A percentile compares a stretch with the other conserved stretches of the same genome.
Evolutionary conservation across 176 grass and related monocot genomes (phyloP).

Genomic region (Stipa capillata): DNA sequence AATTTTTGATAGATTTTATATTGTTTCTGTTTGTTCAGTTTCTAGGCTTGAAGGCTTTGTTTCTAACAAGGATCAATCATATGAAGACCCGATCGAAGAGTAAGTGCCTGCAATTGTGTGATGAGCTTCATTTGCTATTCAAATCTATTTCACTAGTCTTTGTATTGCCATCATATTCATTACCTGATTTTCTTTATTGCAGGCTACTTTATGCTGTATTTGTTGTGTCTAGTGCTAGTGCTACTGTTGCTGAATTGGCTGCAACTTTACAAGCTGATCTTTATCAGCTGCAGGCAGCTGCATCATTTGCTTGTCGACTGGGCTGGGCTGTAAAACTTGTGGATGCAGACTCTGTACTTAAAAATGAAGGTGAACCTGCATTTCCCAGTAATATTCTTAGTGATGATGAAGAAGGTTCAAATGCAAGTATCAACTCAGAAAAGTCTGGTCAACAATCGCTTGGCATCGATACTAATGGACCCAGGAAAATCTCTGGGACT

Average conservation of each 20-base stretch:
- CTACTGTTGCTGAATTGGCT: conserved; percentile 93
- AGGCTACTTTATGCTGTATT: conserved; percentile 97
- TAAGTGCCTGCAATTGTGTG: conserved; percentile 38
- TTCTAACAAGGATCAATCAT: conserved; percentile 95
- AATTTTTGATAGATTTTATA: neutral
- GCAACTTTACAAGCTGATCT: conserved; percentile 88
- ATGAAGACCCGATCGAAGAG: conserved; percentile 99
- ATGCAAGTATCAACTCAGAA: conserved; percentile 80
- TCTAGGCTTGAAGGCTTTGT: conserved; percentile 96
- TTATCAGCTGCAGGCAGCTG: conserved; percentile 79
- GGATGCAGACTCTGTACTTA: conserved; percentile 63
- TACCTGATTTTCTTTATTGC: conserved; percentile 30
- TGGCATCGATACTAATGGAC: conserved; percentile 45
- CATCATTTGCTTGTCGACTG: conserved; percentile 89
- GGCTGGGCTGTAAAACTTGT: conserved; percentile 90
- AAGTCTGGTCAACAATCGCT: conserved; percentile 53
- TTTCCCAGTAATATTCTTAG: conserved; percentile 73
- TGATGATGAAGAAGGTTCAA: conserved; percentile 94
- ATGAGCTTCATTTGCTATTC: conserved; percentile 7
- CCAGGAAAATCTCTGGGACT: conserved; percentile 51
- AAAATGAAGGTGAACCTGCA: conserved; percentile 34
- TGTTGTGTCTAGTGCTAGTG: conserved; percentile 96
- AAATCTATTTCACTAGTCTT: neutral
- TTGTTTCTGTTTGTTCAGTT: conserved; percentile 55
- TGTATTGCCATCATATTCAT: conserved; percentile 9